Percentiles rank a stretch among this genome's conserved stretches.
phyloP scores from a whole-genome alignment of 192 early-diverging fungal genomes.

The Umbelopsis isabellina region DNA sequence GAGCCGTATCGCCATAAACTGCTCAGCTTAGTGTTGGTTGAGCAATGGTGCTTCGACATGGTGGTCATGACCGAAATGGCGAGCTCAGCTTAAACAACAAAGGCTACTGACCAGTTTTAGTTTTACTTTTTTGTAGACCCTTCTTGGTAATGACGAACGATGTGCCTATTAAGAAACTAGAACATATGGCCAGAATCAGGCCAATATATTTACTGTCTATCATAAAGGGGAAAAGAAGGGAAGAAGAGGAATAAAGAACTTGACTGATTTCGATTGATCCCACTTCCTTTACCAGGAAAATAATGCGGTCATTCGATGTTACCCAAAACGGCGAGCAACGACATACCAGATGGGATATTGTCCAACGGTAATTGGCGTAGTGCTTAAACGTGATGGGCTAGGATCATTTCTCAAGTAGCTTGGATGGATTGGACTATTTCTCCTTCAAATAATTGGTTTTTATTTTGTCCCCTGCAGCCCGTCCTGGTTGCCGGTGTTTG shows the following conservation, averaged over 20 bases:
- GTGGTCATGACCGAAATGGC: too few relatives aligned
- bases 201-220: slow-evolving; percentile 79
- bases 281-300: slow-evolving; percentile 2
- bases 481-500: too few relatives aligned
- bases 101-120: slow-evolving; percentile 48
- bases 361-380: too few relatives aligned
- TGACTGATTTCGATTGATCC: background rate
- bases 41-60: too few relatives aligned
- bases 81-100: background rate
- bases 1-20: too few relatives aligned
- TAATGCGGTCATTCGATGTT: slow-evolving; percentile 20
- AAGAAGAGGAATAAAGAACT: background rate
- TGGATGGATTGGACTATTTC: background rate
- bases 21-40: too few relatives aligned
- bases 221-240: background rate
- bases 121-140: slow-evolving; percentile 77
- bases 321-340: background rate
- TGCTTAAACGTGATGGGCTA: too few relatives aligned
- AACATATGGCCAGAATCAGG: slow-evolving; percentile 84
- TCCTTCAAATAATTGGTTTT: background rate
- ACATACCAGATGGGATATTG: background rate
- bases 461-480: too few relatives aligned
- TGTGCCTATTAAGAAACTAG: slow-evolving; percentile 85
- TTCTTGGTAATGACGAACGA: slow-evolving; percentile 95
- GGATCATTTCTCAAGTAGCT: too few relatives aligned